phyloP scores from a whole-genome alignment of 1,284 basidiomycete genomes.

The Exsudoporus floridanus region DNA sequence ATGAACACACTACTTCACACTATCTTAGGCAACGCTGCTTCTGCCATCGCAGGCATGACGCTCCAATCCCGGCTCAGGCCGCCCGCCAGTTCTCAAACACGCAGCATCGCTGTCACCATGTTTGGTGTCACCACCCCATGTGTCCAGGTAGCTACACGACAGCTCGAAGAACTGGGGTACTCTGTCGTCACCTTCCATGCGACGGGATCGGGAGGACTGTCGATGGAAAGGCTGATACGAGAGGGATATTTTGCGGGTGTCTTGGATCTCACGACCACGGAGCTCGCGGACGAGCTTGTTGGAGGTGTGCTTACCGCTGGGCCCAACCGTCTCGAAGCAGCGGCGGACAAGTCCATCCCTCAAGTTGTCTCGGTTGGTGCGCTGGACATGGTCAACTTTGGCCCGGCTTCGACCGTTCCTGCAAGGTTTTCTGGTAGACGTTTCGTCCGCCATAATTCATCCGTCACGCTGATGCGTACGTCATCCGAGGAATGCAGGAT shows the following conservation, averaged over 20 bases:
- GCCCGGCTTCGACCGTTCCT: constrained; percentile 22
- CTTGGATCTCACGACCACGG: constrained; percentile 32
- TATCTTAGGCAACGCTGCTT: constrained; percentile 26
- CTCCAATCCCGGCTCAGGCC: constrained; percentile 2
- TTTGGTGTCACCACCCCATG: constrained; percentile 33
- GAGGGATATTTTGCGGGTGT: constrained; percentile 27
- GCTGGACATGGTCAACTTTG: constrained; percentile 35
- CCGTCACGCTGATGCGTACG: constrained; percentile 33
- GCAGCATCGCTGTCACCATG: constrained; percentile 24
- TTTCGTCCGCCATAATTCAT: constrained; percentile 25
- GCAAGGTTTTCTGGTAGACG: constrained; percentile 15
- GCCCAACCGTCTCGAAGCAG: constrained; percentile 28
- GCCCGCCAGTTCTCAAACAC: background rate
- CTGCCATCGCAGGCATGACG: constrained; percentile 29
- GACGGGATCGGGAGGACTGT: constrained; percentile 28
- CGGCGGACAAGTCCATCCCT: constrained; percentile 15
- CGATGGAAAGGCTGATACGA: constrained; percentile 32
- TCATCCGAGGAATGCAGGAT: constrained; percentile 23
- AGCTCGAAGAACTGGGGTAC: constrained; percentile 28
- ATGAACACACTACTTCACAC: constrained; percentile 29
- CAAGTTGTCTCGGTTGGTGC: constrained; percentile 31
- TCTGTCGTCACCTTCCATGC: constrained; percentile 29
- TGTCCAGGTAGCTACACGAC: constrained; percentile 21
- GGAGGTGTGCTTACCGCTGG: constrained; percentile 29
- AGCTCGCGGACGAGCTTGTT: constrained; percentile 32